Base-by-base conservation (phyloP, 495 filamentous ascomycete genomes). In the Daldinia bambusicola region DNA sequence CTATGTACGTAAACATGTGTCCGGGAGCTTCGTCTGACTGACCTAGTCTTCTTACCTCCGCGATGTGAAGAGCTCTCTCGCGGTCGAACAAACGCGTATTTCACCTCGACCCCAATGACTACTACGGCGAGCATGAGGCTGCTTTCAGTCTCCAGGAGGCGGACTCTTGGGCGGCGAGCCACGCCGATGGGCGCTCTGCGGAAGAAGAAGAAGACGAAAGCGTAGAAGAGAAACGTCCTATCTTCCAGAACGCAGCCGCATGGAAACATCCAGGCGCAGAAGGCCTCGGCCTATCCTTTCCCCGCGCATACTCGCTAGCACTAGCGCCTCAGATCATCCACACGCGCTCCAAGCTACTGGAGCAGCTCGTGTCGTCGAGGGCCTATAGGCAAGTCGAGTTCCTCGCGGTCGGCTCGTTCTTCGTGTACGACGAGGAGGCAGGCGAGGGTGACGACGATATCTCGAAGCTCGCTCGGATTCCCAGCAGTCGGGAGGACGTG, bases 341-440 rank as follows among this genome's bases (percentile, higher is more conserved):
- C 77, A 87, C 92, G 50, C 90, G 89, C 50, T 95, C 93, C 16
- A 82, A 86, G 68, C 83, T 98, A 20, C 82, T 98, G 2, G 84
- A 88, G 5, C 84, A 89, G 65, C 85, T 99, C 40, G 89, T 98
- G 41, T 93, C 93, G 3, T 97, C 95, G 1, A 91, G 91, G 67
- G 90, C 96, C 59, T 92, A 96, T 69, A 87, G 88, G 36, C 92
- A 97, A 78, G 86, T 99, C 64, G 94, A 97, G 70, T 99, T 98
- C 78, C 89, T 94, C 67, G 93, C 95, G 5, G 91, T 98, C 6
- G 96, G 96, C 34, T 95, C 92, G 63, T 98, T 94, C 91, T 98
- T 90, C 88, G 88, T 97, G 38, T 90, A 90, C 75, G 75, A 80
- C 58, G 61, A 64, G 22, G 45, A 70, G 26, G 63, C 75, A 4